These are phyloP conservation scores for Neurospora sp. DNA, from an alignment of 495 filamentous ascomycete species.

Conservation along the genomic window DNA sequence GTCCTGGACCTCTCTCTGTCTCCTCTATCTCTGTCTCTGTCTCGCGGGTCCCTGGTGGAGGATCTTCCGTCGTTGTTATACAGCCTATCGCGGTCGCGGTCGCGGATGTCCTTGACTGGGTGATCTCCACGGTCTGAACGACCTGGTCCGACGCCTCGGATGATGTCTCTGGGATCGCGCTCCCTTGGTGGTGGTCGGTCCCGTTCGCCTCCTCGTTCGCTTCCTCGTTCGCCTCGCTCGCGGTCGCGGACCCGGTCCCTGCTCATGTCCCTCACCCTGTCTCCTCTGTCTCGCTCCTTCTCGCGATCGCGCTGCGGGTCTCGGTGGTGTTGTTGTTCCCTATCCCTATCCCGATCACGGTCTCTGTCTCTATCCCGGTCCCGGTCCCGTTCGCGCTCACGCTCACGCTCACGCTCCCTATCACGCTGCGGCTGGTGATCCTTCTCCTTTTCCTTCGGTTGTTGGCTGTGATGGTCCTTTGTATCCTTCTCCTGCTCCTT, in stretches of 20 bases:
- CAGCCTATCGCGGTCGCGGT: not conserved
- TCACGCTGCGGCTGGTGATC: not conserved
- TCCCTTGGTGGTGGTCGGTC: not conserved
- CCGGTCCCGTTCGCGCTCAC: conserved; percentile 2
- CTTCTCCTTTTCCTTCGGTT: not conserved
- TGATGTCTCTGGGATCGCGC: not conserved
- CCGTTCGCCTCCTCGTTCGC: not conserved
- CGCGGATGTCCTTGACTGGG: not conserved
- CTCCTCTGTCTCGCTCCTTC: not conserved
- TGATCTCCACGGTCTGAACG: not conserved
- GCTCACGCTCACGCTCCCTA: not conserved
- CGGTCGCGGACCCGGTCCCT: not conserved
- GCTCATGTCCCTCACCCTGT: not conserved
- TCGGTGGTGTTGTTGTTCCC: not conserved
- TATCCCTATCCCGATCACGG: conserved; percentile 1
- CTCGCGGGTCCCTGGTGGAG: not conserved
- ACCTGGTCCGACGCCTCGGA: not conserved
- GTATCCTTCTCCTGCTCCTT: conserved; percentile 3
- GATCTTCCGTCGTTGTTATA: not conserved
- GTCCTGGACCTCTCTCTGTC: conserved; percentile 4
- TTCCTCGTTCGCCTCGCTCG: not conserved
- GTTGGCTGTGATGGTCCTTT: not conserved
- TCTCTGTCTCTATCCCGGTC: conserved; percentile 1
- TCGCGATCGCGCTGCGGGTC: not conserved
- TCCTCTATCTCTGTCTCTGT: not conserved